These are phyloP conservation scores for Trypanosomatidae sp. DNA, from an alignment of 208 protist species.

Conservation along the genomic window DNA sequence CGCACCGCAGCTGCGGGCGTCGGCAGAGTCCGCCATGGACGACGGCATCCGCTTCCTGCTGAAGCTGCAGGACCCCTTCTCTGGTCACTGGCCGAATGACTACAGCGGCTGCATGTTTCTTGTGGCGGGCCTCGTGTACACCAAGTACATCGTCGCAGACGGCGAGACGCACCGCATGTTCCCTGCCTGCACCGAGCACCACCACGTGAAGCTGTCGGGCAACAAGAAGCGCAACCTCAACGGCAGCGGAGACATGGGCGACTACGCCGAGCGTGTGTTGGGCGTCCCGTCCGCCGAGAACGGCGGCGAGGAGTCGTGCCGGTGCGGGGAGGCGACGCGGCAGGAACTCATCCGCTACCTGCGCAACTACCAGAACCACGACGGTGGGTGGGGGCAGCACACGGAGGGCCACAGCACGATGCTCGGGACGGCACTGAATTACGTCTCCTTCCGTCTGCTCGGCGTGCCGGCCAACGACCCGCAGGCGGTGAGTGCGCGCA, in stretches of 20 bases:
- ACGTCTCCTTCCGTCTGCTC: constrained; percentile 94
- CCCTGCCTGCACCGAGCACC: constrained; percentile 38
- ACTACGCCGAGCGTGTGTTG: constrained; percentile 15
- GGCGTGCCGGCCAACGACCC: constrained; percentile 81
- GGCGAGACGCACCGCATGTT: constrained; percentile 76
- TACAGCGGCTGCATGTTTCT: constrained; percentile 97
- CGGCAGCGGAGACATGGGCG: neutral
- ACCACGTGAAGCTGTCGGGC: constrained; percentile 29
- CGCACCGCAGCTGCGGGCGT: constrained; percentile 13
- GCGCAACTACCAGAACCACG: constrained; percentile 92
- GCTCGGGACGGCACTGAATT: constrained; percentile 96
- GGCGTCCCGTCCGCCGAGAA: constrained; percentile 10
- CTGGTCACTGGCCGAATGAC: constrained; percentile 97
- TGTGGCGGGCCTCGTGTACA: constrained; percentile 91
- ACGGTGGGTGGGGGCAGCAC: constrained; percentile 97
- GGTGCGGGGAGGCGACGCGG: constrained; percentile 49
- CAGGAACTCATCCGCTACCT: constrained; percentile 95
- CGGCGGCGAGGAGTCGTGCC: constrained; percentile 39
- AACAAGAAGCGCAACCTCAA: neutral
- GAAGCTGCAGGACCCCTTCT: constrained; percentile 87
- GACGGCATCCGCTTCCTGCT: constrained; percentile 75
- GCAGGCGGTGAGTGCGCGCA: constrained; percentile 44
- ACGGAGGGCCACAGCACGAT: constrained; percentile 96
- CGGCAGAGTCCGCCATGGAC: constrained; percentile 37
- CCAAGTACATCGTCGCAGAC: constrained; percentile 85